Evolutionary conservation across 2,329 filamentous ascomycete genomes (phyloP).

Genomic region (Passalora sequoiae): DNA sequence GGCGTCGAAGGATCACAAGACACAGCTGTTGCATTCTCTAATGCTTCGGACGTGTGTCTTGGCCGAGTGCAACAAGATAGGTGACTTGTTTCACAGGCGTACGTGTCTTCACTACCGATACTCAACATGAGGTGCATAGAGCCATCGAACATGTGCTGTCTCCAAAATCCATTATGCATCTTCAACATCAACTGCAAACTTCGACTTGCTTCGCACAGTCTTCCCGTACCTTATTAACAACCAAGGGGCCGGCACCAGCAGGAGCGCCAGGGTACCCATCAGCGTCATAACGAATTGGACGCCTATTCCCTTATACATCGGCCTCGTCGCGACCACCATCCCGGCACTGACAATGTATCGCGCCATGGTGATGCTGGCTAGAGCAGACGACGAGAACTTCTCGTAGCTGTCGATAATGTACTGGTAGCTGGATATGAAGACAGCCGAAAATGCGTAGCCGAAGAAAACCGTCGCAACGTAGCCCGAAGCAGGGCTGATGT

Average conservation of each 20-base stretch:
- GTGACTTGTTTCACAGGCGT: no score
- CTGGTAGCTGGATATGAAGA: constrained; percentile 50
- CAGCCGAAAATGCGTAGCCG: constrained; percentile 45
- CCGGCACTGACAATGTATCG: constrained; percentile 30
- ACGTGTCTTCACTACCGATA: no score
- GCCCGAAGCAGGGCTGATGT: constrained; percentile 48
- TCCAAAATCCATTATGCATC: no score
- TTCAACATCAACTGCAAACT: background rate
- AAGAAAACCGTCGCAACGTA: constrained; percentile 48
- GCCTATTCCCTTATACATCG: constrained; percentile 6
- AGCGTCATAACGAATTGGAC: constrained; percentile 3
- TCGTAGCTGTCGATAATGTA: constrained; percentile 57
- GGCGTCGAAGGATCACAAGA: no score
- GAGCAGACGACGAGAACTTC: constrained; percentile 46
- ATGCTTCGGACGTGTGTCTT: no score
- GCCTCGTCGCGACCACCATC: constrained; percentile 1
- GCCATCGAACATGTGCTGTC: no score
- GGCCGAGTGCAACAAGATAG: no score
- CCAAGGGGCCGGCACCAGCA: constrained; percentile 2
- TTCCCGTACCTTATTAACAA: background rate
- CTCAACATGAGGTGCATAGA: no score
- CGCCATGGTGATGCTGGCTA: constrained; percentile 39
- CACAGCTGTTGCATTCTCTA: no score
- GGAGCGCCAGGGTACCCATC: background rate
- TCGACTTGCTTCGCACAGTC: background rate